A percentile compares a stretch with the other conserved stretches of the same genome.
phyloP scores from a whole-genome alignment of 2,329 filamentous ascomycete species.

The Sporothrix pallida region DNA sequence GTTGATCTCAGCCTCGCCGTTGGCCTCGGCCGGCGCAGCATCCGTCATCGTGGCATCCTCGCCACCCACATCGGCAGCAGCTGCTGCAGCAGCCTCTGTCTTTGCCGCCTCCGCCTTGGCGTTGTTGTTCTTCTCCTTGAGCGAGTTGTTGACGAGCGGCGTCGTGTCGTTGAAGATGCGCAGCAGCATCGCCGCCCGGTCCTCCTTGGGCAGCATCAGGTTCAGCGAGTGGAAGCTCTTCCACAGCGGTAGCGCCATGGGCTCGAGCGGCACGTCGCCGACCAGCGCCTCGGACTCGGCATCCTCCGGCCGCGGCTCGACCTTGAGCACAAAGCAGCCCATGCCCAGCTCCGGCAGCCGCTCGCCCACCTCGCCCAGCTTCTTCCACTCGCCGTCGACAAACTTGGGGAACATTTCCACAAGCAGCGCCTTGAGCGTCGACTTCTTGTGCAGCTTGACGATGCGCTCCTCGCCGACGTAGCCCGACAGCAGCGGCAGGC shows the following conservation, averaged over 20 bases:
- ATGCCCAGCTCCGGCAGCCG: slow-evolving; percentile 78
- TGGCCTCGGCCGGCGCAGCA: slow-evolving; percentile 5
- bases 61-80: slow-evolving; percentile 22
- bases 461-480: slow-evolving; percentile 83
- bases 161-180: slow-evolving; percentile 89
- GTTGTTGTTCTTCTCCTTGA: slow-evolving; percentile 48
- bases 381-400: slow-evolving; percentile 72
- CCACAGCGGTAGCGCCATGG: slow-evolving; percentile 91
- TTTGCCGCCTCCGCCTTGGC: slow-evolving; percentile 4
- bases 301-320: slow-evolving; percentile 63
- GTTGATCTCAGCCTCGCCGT: slow-evolving; percentile 26
- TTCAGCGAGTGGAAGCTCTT: slow-evolving; percentile 90
- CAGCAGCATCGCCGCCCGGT: slow-evolving; percentile 88
- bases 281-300: slow-evolving; percentile 8
- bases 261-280: slow-evolving; percentile 57
- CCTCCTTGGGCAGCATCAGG: slow-evolving; percentile 97
- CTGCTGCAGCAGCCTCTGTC: slow-evolving; percentile 26
- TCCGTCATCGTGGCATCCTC: slow-evolving; percentile 31
- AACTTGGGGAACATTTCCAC: slow-evolving; percentile 98
- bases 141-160: slow-evolving; percentile 74
- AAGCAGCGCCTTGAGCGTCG: slow-evolving; percentile 80
- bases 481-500: slow-evolving; percentile 85
- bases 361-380: slow-evolving; percentile 86
- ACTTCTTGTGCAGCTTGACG: slow-evolving; percentile 74
- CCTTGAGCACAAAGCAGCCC: slow-evolving; percentile 88